Evolutionary conservation across 768 basidiomycete species (phyloP), one percentile per base, ranked within the genome.

Genomic region (Agrocybe praecox): DNA sequence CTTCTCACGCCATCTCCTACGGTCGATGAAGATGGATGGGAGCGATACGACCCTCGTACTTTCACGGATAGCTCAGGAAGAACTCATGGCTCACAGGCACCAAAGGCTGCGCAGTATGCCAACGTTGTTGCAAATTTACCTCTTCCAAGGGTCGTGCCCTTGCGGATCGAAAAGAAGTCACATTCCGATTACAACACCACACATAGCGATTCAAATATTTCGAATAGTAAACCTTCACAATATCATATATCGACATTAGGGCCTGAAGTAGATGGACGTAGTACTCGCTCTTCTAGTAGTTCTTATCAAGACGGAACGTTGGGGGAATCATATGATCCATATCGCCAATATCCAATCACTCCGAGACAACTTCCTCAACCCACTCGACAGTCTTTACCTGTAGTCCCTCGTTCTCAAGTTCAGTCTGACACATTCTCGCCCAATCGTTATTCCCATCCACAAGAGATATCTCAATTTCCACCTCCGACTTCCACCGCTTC

Each of bases 1-100:
- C 58, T 75, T n/a, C 49, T 56, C 18, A 63, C 68, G 18, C 60
- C 71, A 8, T 68, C 71, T 46, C 62, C 65, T 29, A 36, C 57
- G 9, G 55, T 48, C 14, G 73, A 73, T 26, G 74, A 76, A 45
- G 77, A 78, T 17, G 76, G 74, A 59, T 83, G 80, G 77, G 78
- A 83, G 64, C 69, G 69, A 45, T 85, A 82, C 76, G 76, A 83
- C 53, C 67, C 67, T 47, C 53, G 56, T 22, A 63, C 62, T 24
- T 72, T 71, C 49, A 40, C 36, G 12, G n/a, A 40, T 14, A 14
- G 14, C 14, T 40, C 26, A 29, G 26, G 64, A 67, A 51, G 60
- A 43, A 29, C 15, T 40, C 24, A 19, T 49, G 17, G 18, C n/a
- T n/a, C 52, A 19, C 7, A 7, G 8, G 15, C 33, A 34, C 15